Base-by-base conservation (phyloP, 1,284 basidiomycete genomes). In the Melampsora abietis-canadensis region DNA sequence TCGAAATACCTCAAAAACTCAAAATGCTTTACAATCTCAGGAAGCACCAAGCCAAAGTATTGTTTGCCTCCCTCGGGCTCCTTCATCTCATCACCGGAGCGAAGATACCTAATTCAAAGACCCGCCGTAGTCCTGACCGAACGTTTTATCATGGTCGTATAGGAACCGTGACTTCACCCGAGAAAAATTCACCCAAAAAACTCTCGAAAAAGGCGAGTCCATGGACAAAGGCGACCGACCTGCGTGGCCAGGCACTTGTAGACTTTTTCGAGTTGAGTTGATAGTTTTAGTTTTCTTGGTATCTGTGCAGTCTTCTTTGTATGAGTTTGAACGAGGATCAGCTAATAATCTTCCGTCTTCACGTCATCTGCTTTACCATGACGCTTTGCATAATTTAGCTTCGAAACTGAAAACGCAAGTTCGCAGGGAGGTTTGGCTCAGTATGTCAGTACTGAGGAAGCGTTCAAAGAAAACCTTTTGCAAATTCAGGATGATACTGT, bases 341-440 rank as follows among this genome's bases (percentile, higher is more conserved):
- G 40, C 40, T 40, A 2, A 40, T 12, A 12, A 40, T 12, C 14
- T 40, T 40, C 12, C 12, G 40, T 40, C 40, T 40, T 40, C 40
- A 14, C 14, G 14, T 40, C 40, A 8, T 54, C 51, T 54, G n/a
- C 4, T n/a, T 54, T 54, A 54, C 14, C 27, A 21, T 57, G 7
- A 12, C n/a, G 21, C 19, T 57, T 57, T 24, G 51, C 27, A 21
- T 34, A 30, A 27, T 10, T 24, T 15, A 62, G 60, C 30, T 62
- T 62, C 30, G 60, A 62, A 30, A 62, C 27, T 31, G 19, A 31
- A 15, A 37, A 30, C 4, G 30, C 60, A 62, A 34, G 30, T 31
- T 62, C 60, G 10, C 37, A 65, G 12, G 63, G 63, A 14, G 63
- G 63, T 24, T 17, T 65, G n/a, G 63, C 63, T 12, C 63, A 65